Evolutionary conservation across 1,284 basidiomycete genomes (phyloP).

Genomic region (Polyporus tsugae): DNA sequence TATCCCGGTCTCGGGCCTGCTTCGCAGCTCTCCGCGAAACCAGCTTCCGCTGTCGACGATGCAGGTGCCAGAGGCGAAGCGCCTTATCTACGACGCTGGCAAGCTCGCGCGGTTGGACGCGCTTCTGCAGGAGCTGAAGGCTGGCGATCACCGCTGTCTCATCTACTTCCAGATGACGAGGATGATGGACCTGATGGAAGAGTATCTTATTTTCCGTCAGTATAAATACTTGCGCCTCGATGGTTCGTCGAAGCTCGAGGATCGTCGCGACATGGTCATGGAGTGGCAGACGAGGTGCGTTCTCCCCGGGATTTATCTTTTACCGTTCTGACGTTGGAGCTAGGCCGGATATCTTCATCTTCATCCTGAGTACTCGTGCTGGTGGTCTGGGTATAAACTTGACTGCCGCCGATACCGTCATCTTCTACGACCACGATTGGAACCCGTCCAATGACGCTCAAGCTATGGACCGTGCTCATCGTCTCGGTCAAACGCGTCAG

Average conservation of each 20-base stretch:
- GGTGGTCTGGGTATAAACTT: conserved; percentile 99
- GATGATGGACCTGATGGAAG: conserved; percentile 99
- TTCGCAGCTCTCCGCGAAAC: conserved; percentile 71
- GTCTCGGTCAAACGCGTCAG: conserved; percentile 97
- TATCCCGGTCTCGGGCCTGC: conserved; percentile 74
- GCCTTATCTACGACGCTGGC: conserved; percentile 96
- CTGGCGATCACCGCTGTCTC: conserved; percentile 92
- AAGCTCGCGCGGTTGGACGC: conserved; percentile 94
- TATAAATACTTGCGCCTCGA: conserved; percentile 98
- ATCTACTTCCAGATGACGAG: conserved; percentile 99
- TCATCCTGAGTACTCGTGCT: conserved; percentile 95
- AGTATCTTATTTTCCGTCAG: conserved; percentile 97
- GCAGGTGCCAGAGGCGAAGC: conserved; percentile 95
- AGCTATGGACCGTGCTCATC: conserved; percentile 99
- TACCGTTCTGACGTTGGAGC: conserved; percentile 7
- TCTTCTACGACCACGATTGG: conserved; percentile 99
- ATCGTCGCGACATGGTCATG: conserved; percentile 98
- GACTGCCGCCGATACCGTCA: conserved; percentile 96
- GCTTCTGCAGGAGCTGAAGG: conserved; percentile 92
- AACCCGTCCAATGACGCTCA: conserved; percentile 99
- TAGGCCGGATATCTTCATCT: conserved; percentile 95
- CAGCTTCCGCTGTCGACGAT: conserved; percentile 89
- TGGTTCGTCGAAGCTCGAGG: conserved; percentile 95
- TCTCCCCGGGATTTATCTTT: not conserved
- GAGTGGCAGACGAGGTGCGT: conserved; percentile 97